Base-by-base conservation (phyloP, 371 early-diverging fungal genomes). In the Synchytrium microbalum region DNA sequence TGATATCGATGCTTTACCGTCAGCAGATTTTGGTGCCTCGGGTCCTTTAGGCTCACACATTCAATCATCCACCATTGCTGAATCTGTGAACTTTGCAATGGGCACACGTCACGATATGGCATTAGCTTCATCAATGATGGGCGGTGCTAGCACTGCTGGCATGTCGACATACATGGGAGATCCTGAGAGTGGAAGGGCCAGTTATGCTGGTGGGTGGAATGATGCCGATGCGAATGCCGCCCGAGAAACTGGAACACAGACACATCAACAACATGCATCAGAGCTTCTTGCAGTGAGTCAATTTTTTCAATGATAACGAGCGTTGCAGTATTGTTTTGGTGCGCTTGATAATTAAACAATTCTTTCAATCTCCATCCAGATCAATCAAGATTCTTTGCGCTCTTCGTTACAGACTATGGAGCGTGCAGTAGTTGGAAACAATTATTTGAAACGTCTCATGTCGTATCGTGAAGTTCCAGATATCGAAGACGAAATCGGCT, bases 351-450 rank as follows among this genome's bases (percentile, higher is more conserved):
- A 14, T 14, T 14, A 14, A 23, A 51, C 14, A 51, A 23, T 51
- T 14, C 14, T 51, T 51, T 51, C 14, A 23, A 51, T 51, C 14
- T 14, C 53, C 33, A n/a, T 31, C 2, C 57, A 78, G 73, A 58
- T 79, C 3, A 66, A 71, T 54, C 75, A 75, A 64, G 72, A 72
- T 13, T 24, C n/a, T 27, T 65, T 80, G 16, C 67, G 68, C 31
- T 59, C 67, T 10, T 71, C 72, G 14, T 68, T 80, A 13, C 58
- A 28, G 10, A 62, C 74, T 14, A 69, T 77, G 69, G 81, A 80
- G 62, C 68, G 71, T 32, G 81, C 81, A 10, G 75, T 80, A 2
- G 69, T 80, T 0, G 71, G 66, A 19, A 76, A 79, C 64, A 76
- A 69, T 63, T 77, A 77, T 61, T 67, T 67, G 32, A 67, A 71